Percentiles rank a stretch among this genome's conserved stretches.
Evolutionary conservation across 768 basidiomycete species (phyloP).

Genomic region (Albatrellus ellisii): DNA sequence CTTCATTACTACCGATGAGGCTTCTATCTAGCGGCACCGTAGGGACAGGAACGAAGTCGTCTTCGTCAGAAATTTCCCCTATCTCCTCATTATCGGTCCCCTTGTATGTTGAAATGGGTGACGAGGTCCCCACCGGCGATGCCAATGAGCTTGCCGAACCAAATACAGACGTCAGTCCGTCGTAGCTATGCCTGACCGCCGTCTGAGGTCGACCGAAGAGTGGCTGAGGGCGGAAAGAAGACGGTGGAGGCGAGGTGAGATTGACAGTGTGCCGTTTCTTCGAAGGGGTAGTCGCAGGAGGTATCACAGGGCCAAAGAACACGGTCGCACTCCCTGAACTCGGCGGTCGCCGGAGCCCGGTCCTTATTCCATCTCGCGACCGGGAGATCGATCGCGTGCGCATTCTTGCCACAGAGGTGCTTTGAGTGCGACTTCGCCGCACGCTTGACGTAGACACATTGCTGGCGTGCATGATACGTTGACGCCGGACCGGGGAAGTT

Average conservation of each 20-base stretch:
- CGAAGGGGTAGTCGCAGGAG: slow-evolving; percentile 4
- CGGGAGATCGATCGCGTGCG: slow-evolving; percentile 11
- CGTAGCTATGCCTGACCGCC: slow-evolving; percentile 9
- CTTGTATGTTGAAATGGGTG: slow-evolving; percentile 3
- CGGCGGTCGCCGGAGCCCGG: slow-evolving; percentile 4
- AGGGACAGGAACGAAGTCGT: slow-evolving; percentile 9
- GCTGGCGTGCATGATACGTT: slow-evolving; percentile 10
- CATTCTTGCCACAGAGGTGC: slow-evolving; percentile 5
- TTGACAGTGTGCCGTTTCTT: slow-evolving; percentile 8
- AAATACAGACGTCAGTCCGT: slow-evolving; percentile 5
- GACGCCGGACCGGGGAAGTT: slow-evolving; percentile 9
- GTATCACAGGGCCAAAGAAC: slow-evolving; percentile 12
- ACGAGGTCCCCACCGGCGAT: not conserved
- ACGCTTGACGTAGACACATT: slow-evolving; percentile 4
- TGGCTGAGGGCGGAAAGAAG: slow-evolving; percentile 1
- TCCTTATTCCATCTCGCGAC: no score
- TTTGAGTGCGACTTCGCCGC: slow-evolving; percentile 6
- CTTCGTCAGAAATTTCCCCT: slow-evolving; percentile 13
- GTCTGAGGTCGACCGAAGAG: slow-evolving; percentile 1
- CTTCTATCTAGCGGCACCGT: slow-evolving; percentile 10
- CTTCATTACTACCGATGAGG: slow-evolving; percentile 5
- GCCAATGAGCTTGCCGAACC: not conserved
- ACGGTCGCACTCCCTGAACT: slow-evolving; percentile 11
- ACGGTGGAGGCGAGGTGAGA: slow-evolving; percentile 7
- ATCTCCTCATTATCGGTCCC: slow-evolving; percentile 7